These are phyloP conservation scores for Fraxinus paxiana DNA, from an alignment of 305 asterid genomes.

Conservation along the genomic window DNA sequence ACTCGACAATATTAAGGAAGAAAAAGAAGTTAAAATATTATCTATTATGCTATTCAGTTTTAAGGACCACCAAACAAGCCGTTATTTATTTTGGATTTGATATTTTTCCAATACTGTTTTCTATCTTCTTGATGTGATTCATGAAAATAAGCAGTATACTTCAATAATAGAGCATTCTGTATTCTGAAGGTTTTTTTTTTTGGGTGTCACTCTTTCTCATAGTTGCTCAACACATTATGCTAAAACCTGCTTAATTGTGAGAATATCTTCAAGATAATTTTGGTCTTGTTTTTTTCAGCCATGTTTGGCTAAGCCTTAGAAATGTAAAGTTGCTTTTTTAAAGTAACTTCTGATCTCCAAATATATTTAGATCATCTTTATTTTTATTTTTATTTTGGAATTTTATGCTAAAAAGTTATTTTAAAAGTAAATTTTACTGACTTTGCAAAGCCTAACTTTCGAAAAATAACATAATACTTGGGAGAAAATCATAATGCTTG, in stretches of 20 bases:
- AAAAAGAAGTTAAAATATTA: background rate
- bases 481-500: background rate
- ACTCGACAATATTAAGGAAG: background rate
- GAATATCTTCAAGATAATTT: background rate
- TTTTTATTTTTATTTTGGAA: background rate
- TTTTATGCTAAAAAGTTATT: background rate
- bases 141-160: background rate
- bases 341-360: background rate
- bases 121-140: slow-evolving; percentile 25
- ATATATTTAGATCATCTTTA: background rate
- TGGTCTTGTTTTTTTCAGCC: background rate
- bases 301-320: background rate
- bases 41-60: background rate
- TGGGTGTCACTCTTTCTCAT: background rate
- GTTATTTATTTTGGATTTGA: slow-evolving; percentile 14
- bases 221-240: background rate
- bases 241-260: background rate
- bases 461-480: background rate
- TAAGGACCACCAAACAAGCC: background rate
- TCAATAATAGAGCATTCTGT: background rate
- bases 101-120: background rate
- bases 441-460: background rate
- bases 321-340: background rate
- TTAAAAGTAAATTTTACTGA: background rate
- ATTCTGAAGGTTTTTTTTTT: background rate